A percentile compares a stretch with the other conserved stretches of the same genome.
Conservation (phyloP, 164 flowering plant genomes). For the grape (Vitis vinifera) region ASM3070453v1 NC_081819.1:17415001-17415500, state of each 20-base stretch:
- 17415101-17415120: not conserved
- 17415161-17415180: conserved; percentile 8
- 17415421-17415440: conserved; percentile 2
- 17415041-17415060: not conserved
- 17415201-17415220: conserved; percentile 1
- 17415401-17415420: not conserved
- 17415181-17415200: not conserved
- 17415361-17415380: conserved; percentile 14
- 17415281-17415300: conserved; percentile 63
- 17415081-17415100: not conserved
- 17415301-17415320: conserved; percentile 22
- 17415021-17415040: too few species aligned
- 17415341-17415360: conserved; percentile 29
- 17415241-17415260: conserved; percentile 21
- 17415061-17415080: not conserved
- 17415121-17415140: not conserved
- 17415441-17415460: too few species aligned
- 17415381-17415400: conserved; percentile 1
- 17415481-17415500: conserved; percentile 21
- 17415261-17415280: conserved; percentile 40
- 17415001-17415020: too few species aligned
- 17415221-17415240: conserved; percentile 13
- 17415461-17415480: conserved; percentile 4
- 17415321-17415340: conserved; percentile 19
- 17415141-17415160: conserved; percentile 22